Evolutionary conservation across 768 basidiomycete genomes (phyloP).

Genomic region (Trametes sanguinea): DNA sequence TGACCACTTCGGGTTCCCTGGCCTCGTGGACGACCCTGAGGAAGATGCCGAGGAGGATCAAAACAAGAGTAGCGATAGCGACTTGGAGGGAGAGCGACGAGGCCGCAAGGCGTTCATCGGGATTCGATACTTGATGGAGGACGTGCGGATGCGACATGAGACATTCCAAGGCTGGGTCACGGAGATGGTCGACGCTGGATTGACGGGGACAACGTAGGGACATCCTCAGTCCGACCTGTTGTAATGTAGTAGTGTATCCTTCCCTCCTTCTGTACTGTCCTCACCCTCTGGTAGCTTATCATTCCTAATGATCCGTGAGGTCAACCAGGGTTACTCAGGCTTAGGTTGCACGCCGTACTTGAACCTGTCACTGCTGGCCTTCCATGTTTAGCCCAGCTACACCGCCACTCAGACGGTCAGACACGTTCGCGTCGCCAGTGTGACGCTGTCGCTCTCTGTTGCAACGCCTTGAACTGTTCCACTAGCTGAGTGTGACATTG

Average conservation of each 20-base stretch:
- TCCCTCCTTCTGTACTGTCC: not conserved
- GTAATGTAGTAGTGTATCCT: not conserved
- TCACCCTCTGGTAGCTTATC: not conserved
- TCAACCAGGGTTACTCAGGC: too few relatives aligned
- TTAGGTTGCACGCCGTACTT: too few relatives aligned
- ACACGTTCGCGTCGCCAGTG: too few relatives aligned
- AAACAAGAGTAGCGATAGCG: slow-evolving; percentile 36
- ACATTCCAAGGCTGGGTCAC: slow-evolving; percentile 57
- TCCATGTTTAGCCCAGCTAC: not conserved
- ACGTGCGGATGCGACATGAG: slow-evolving; percentile 67
- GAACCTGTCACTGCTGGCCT: not conserved
- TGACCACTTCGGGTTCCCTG: slow-evolving; percentile 92
- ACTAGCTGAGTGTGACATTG: too few relatives aligned
- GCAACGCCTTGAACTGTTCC: not conserved
- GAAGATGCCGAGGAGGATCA: slow-evolving; percentile 61
- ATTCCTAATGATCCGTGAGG: too few relatives aligned
- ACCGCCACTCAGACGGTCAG: not conserved
- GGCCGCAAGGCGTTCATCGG: slow-evolving; percentile 74
- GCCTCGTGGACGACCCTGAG: slow-evolving; percentile 60
- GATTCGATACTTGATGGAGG: slow-evolving; percentile 60
- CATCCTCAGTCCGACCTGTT: not conserved
- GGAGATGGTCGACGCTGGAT: slow-evolving; percentile 58
- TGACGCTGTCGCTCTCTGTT: too few relatives aligned
- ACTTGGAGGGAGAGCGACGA: slow-evolving; percentile 67
- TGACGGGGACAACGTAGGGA: slow-evolving; percentile 30